Conservation (phyloP, 2,329 filamentous ascomycete genomes). For the Colletotrichum tabaci region DNA sequence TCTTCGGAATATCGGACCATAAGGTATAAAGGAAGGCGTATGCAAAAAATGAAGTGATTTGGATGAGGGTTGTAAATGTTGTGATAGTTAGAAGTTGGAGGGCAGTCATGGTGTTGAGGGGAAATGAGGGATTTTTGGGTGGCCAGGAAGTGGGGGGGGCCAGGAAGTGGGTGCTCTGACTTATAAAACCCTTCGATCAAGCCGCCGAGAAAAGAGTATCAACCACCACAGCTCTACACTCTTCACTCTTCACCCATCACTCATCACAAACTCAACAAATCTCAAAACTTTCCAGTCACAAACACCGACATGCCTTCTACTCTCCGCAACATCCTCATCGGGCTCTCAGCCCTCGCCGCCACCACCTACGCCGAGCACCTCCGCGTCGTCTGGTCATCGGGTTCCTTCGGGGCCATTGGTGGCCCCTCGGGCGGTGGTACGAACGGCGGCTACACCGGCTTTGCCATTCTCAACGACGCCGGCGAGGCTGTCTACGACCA, state of each 20-base stretch:
- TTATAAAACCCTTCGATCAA: neutral
- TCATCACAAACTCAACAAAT: neutral
- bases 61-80: too few species aligned
- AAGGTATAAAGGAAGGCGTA: too few species aligned
- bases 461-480: constrained; percentile 25
- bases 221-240: neutral
- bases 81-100: too few species aligned
- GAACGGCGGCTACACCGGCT: constrained; percentile 17
- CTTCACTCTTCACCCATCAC: too few species aligned
- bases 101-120: too few species aligned
- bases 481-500: constrained; percentile 26
- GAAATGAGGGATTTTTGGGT: too few species aligned
- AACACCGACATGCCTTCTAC: neutral
- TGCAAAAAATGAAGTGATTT: too few species aligned
- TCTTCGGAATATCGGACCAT: too few species aligned
- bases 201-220: neutral
- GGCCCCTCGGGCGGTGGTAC: neutral
- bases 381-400: constrained; percentile 22
- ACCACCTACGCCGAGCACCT: constrained; percentile 17
- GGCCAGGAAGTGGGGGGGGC: too few species aligned
- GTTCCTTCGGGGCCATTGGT: constrained; percentile 10
- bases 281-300: neutral
- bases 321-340: constrained; percentile 5
- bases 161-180: too few species aligned
- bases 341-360: constrained; percentile 1